Evolutionary conservation across 2,329 filamentous ascomycete species (phyloP), one percentile per base, ranked within the genome.

Genomic region (Neofusicoccum umdonicola): DNA sequence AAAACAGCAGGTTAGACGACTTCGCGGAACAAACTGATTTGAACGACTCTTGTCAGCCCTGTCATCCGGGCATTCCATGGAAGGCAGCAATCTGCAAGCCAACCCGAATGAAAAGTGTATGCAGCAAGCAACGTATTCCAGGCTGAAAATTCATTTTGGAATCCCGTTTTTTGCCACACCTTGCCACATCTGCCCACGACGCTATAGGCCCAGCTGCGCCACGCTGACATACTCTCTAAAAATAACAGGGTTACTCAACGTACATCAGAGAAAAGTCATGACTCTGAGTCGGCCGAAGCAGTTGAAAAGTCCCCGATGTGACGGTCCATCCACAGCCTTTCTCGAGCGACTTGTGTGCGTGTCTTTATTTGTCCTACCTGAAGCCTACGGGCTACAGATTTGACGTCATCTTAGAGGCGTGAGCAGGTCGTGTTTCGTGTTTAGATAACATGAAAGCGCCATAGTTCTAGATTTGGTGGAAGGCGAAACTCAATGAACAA

Each of bases 151-250:
- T 31, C 12, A 19, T 17, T 7, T 15, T 15, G 3, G 12, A 34
- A 60, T 60, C 56, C 42, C 35, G 56, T 60, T 60, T 60, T 37
- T 60, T 22, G 56, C 42, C 56, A 22, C 31, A 48, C n/a, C 42
- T 35, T 57, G 13, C 52, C 52, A 13, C 52, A 12, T 17, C 34
- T 19, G 19, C 48, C 13, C 11, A 19, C 17, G 27, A 44, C 34
- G 22, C 31, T 11, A 4, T 15, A 9, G 31, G 50, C 34, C 22
- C 11, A 19, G n/a, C 56, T 60, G 31, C 56, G 41, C 42, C 56
- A 58, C 42, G n/a, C 56, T 48, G 56, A 60, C 27, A 47, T 12
- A 17, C 31, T 35, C 11, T 17, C 27, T 13, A 37, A 19, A 37
- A 47, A 37, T 47, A 60, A 45, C 9, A 12, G 8, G 9, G 41